Conservation (phyloP, 352 stramenopile species). For the Globisporangium emineosum region DNA sequence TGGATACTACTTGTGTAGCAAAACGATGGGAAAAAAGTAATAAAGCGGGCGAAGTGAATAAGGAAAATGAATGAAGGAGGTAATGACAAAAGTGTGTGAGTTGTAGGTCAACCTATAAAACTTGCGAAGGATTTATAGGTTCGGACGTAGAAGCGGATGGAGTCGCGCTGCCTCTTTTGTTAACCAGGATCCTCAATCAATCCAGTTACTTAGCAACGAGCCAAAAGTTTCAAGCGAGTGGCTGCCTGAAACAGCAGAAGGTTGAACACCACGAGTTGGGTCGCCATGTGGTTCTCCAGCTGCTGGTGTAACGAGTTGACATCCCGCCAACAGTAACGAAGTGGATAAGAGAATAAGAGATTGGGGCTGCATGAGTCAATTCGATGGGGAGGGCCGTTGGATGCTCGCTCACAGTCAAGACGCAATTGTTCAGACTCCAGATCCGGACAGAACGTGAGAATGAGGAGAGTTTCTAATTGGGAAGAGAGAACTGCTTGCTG, state of each 20-base stretch:
- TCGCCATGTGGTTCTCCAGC: neutral
- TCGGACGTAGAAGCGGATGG: neutral
- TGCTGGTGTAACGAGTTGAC: neutral
- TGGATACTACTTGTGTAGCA: constrained; percentile 1
- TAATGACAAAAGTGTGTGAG: too few relatives aligned
- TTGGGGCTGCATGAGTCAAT: neutral
- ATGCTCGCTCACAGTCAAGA: too few relatives aligned
- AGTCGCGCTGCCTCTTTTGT: neutral
- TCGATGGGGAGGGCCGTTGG: neutral
- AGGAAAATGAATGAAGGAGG: neutral
- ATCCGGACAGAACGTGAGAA: neutral
- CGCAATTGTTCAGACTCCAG: neutral
- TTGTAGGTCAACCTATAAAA: neutral
- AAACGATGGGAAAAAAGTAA: neutral
- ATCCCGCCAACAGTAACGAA: neutral
- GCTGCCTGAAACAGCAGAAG: too few relatives aligned
- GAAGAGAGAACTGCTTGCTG: neutral
- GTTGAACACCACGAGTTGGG: too few relatives aligned
- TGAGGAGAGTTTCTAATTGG: neutral
- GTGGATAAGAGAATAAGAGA: neutral
- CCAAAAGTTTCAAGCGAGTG: too few relatives aligned
- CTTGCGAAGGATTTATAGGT: neutral
- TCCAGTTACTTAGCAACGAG: neutral
- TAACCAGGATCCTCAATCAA: neutral
- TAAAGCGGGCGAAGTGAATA: neutral